A percentile compares a stretch with the other conserved stretches of the same genome.
Conservation (phyloP, 345 rosid genomes). For the Pugionium cornutum region DNA sequence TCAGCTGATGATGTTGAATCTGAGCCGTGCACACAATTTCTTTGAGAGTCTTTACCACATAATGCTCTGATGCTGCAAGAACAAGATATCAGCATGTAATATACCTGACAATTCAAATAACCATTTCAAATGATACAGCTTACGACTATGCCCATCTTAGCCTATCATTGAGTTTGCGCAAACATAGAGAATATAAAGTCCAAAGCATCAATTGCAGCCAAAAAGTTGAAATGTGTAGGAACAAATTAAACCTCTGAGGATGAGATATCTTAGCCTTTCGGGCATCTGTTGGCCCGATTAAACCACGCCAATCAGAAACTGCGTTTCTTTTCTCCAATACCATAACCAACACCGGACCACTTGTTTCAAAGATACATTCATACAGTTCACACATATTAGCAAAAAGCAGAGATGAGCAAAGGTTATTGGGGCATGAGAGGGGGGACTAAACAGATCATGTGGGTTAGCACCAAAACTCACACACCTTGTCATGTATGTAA, state of each 20-base stretch:
- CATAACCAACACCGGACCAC: conserved; percentile 84
- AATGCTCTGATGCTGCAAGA: conserved; percentile 70
- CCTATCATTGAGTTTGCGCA: neutral
- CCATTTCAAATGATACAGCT: neutral
- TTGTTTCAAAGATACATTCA: conserved; percentile 23
- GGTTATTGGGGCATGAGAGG: neutral
- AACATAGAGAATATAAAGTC: neutral
- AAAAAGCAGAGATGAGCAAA: neutral
- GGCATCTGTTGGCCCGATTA: conserved; percentile 87
- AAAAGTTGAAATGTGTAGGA: conserved; percentile 1
- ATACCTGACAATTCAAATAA: neutral
- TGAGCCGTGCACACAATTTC: conserved; percentile 82
- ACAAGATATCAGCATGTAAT: neutral
- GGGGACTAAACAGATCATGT: neutral
- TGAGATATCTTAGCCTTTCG: conserved; percentile 65
- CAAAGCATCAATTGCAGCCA: neutral
- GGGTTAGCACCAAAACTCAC: neutral
- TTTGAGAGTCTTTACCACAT: conserved; percentile 65
- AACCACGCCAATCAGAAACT: conserved; percentile 73
- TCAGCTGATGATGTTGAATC: conserved; percentile 74
- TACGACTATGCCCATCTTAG: neutral
- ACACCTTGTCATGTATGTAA: conserved; percentile 80
- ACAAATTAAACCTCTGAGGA: conserved; percentile 56
- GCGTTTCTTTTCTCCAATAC: conserved; percentile 79
- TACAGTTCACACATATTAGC: conserved; percentile 11